Base-by-base conservation (phyloP, 768 basidiomycete genomes). In the Dentipellis fragilis region DNA sequence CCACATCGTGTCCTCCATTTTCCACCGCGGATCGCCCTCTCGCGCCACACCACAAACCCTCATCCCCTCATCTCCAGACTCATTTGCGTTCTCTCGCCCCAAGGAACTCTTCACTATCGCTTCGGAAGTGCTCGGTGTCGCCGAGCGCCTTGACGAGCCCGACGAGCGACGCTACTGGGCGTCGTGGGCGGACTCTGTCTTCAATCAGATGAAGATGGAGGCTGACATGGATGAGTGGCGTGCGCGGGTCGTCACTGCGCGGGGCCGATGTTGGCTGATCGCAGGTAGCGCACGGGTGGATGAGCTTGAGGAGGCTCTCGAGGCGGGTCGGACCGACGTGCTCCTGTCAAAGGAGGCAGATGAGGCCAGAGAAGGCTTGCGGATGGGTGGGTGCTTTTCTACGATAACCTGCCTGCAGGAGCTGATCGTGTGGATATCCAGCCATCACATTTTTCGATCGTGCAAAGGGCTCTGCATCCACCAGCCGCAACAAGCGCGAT, bases 201-300 rank as follows among this genome's bases (percentile, higher is more conserved):
- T 85, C 60, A 68, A 71, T 47, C 82, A 85, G 71, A 82, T 85
- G 76, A 76, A 77, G 65, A 75, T 80, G 76, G 79, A 82, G 66
- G 76, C 73, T 22, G 76, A 78, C 58, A 74, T 74, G 60, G 75
- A 74, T n/a, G 70, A 65, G 47, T 80, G 77, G 80, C 68, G 75
- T 2, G 71, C 69, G 8, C 69, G 71, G 1, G 70, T 83, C 19
- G 69, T 71, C 37, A 68, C 71, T 19, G 73, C 78, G 14, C 67
- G 82, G 16, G 82, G 80, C 3, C 71, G 79, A 42, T 78, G 78
- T 57, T 79, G 78, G 73, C 70, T 86, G 10, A 71, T 80, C 21
- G 69, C 80, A 37, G 84, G 82, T n/a, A 70, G 73, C 29, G 80
- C 80, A 17, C 66, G 70, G 19, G 75, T 73, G 35, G 84, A 84